phyloP scores from a whole-genome alignment of 345 rosid species.

The Trapa incisa region DNA sequence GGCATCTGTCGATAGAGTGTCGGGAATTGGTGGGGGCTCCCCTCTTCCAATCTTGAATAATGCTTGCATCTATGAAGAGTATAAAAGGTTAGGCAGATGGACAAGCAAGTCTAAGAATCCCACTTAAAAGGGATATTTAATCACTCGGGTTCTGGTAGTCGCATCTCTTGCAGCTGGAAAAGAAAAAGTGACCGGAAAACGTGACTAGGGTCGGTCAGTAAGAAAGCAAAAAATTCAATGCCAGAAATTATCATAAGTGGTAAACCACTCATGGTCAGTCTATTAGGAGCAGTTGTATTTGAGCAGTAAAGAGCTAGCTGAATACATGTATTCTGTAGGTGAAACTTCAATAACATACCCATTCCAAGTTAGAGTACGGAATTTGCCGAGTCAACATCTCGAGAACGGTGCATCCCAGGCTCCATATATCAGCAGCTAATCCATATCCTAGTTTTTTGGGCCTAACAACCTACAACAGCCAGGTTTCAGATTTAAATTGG shows the following conservation, averaged over 20 bases:
- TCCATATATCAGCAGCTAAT: conserved; percentile 76
- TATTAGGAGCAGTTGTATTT: too few relatives aligned
- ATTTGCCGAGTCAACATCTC: conserved; percentile 64
- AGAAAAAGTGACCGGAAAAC: too few relatives aligned
- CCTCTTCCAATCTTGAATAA: conserved; percentile 11
- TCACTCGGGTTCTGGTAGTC: too few relatives aligned
- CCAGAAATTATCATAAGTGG: too few relatives aligned
- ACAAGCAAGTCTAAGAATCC: too few relatives aligned
- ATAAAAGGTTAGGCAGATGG: neutral
- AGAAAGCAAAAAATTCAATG: too few relatives aligned
- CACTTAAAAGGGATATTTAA: too few relatives aligned
- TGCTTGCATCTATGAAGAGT: conserved; percentile 10
- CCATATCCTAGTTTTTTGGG: conserved; percentile 51
- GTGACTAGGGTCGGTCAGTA: too few relatives aligned
- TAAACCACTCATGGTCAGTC: too few relatives aligned
- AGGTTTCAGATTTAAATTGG: neutral
- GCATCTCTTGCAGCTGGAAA: too few relatives aligned
- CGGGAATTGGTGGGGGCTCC: conserved; percentile 9
- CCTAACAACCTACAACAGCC: conserved; percentile 45
- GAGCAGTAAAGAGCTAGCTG: too few relatives aligned
- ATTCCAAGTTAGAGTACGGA: conserved; percentile 50
- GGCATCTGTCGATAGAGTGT: conserved; percentile 1
- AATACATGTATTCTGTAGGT: neutral
- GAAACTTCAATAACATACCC: conserved; percentile 28
- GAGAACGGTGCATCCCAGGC: conserved; percentile 83